Evolutionary conservation across 1,284 basidiomycete genomes (phyloP), one percentile per base, ranked within the genome.

Genomic region (Trametes pubescens): DNA sequence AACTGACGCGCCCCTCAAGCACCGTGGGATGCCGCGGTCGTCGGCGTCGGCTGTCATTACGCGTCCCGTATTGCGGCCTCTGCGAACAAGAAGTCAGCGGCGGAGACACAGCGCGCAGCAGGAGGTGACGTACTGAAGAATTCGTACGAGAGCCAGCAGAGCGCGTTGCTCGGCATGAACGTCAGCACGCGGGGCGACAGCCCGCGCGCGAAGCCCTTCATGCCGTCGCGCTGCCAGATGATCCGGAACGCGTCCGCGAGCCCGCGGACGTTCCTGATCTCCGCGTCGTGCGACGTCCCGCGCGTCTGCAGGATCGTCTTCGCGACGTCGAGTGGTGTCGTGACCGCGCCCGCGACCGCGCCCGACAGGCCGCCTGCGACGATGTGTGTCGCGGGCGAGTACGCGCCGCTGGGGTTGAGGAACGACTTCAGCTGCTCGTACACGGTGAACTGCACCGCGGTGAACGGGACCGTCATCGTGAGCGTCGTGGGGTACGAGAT

Each of bases 401-500:
- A 99, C 55, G 84, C 83, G 61, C 92, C 90, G 22, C 83, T 78
- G 2, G 98, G 95, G 78, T 99, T 99, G 73, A 98, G 79, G 51
- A 94, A 76, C 68, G 85, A 84, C 80, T 99, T 99, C 64, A 97
- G 80, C 77, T 94, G 93, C 78, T 99, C 98, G 81, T 99, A 99
- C 6, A 94, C 93, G 8, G 95, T 94, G 81, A 96, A 99, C 77
- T 99, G 98, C 46, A 96, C 95, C 44, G 98, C 97, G 62, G 97
- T 99, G 83, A 99, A 99, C 1, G 98, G 98, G 47, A 99, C 94
- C 47, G 94, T 92, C 87, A 99, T 99, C 69, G 90, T 95, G 71
- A 98, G 84, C 4, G 98, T 99, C 16, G 97, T 99, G 5, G 98
- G 98, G 79, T 99, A 99, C 13, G 97, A 99, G 64, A 99, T 90